phyloP scores from a whole-genome alignment of 192 early-diverging fungal genomes.

The Neocallimastix lanati region DNA sequence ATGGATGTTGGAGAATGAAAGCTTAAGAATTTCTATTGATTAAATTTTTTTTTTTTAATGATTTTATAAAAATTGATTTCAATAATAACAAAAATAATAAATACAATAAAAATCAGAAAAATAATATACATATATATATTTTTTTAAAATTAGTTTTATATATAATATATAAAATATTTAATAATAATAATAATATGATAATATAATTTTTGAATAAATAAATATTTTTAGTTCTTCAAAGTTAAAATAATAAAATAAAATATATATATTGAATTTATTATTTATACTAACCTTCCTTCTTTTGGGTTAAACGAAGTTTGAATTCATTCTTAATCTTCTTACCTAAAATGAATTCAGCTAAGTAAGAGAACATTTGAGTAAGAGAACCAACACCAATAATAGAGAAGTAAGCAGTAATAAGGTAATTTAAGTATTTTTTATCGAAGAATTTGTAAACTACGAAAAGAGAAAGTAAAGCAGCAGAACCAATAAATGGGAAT shows the following conservation, averaged over 20 bases:
- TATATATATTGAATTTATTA: no score
- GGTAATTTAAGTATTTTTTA: constrained; percentile 61
- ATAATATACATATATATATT: no score
- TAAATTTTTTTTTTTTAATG: no score
- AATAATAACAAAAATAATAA: no score
- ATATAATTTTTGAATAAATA: no score
- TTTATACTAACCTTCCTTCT: constrained; percentile 32
- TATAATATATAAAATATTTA: no score
- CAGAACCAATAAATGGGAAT: constrained; percentile 83
- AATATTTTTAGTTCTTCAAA: no score
- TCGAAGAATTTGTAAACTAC: constrained; percentile 71
- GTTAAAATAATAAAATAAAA: no score
- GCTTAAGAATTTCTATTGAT: background rate
- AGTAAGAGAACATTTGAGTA: constrained; percentile 32
- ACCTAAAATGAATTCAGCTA: constrained; percentile 30
- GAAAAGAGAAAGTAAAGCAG: constrained; percentile 62
- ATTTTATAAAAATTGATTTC: no score
- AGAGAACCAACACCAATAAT: constrained; percentile 60
- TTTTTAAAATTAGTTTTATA: no score
- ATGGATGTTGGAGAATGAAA: constrained; percentile 22
- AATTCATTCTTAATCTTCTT: constrained; percentile 46
- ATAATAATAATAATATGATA: no score
- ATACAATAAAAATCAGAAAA: no score
- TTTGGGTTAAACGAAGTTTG: constrained; percentile 44
- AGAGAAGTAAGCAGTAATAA: constrained; percentile 72